A percentile compares a stretch with the other conserved stretches of the same genome.
These are phyloP conservation scores for Penicillium goetzii DNA, from an alignment of 495 filamentous ascomycete species.

Conservation along the genomic window DNA sequence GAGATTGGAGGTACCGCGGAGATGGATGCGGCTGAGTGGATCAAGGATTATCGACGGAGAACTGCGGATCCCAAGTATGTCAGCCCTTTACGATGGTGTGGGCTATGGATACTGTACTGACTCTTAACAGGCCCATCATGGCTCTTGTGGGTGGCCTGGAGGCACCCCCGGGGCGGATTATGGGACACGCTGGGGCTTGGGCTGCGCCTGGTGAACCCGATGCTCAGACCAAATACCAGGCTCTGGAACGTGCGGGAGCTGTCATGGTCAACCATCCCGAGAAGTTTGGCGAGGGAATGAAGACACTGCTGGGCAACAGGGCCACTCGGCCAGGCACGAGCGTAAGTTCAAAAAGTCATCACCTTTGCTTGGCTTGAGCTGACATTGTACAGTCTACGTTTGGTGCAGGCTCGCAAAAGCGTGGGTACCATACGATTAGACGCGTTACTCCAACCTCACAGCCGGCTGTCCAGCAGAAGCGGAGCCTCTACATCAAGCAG, in stretches of 20 bases:
- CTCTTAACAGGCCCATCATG: slow-evolving; percentile 67
- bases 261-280: slow-evolving; percentile 81
- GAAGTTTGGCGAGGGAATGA: slow-evolving; percentile 76
- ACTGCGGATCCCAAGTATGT: slow-evolving; percentile 65
- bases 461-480: slow-evolving; percentile 42
- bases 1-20: slow-evolving; percentile 86
- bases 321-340: slow-evolving; percentile 26
- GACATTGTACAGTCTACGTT: slow-evolving; percentile 20
- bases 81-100: slow-evolving; percentile 29
- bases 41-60: slow-evolving; percentile 66
- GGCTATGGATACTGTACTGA: slow-evolving; percentile 11
- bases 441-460: slow-evolving; percentile 25
- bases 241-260: slow-evolving; percentile 70
- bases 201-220: slow-evolving; percentile 67
- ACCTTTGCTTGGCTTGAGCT: neutral
- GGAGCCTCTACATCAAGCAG: slow-evolving; percentile 62
- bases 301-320: slow-evolving; percentile 51
- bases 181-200: slow-evolving; percentile 91
- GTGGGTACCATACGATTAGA: slow-evolving; percentile 57
- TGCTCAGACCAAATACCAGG: slow-evolving; percentile 65
- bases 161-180: slow-evolving; percentile 68
- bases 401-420: slow-evolving; percentile 37
- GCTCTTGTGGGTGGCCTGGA: slow-evolving; percentile 74
- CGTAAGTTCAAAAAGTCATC: slow-evolving; percentile 26
- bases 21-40: slow-evolving; percentile 80